A percentile compares a stretch with the other conserved stretches of the same genome.
These are phyloP conservation scores for Microascus cirrosus DNA, from an alignment of 2,329 filamentous ascomycete species.

Conservation along the genomic window DNA sequence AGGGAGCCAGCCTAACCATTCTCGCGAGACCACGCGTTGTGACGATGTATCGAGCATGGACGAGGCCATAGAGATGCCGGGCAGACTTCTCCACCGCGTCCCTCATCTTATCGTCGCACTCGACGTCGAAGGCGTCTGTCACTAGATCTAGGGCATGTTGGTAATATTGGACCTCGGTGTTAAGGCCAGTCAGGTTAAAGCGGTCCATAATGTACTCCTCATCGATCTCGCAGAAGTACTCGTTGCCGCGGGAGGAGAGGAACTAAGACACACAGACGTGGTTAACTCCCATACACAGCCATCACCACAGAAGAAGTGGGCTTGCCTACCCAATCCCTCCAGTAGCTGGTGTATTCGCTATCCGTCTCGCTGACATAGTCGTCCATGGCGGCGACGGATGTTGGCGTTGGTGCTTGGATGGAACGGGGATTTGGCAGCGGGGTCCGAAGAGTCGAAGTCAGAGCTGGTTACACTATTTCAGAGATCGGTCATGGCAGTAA, in stretches of 20 bases:
- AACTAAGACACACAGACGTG: constrained; percentile 48
- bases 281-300: background rate
- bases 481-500: background rate
- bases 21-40: constrained; percentile 89
- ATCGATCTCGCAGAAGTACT: constrained; percentile 99
- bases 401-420: background rate
- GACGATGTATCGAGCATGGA: constrained; percentile 93
- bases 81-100: constrained; percentile 98
- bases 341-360: constrained; percentile 98
- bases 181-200: constrained; percentile 94
- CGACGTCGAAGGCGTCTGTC: constrained; percentile 95
- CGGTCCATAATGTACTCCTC: constrained; percentile 97
- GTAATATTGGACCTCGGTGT: constrained; percentile 97
- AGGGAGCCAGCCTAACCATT: constrained; percentile 59
- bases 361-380: constrained; percentile 97
- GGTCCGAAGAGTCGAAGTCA: background rate
- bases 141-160: constrained; percentile 97
- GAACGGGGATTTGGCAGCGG: background rate
- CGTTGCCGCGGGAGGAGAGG: constrained; percentile 92
- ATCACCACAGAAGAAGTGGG: background rate
- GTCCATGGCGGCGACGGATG: constrained; percentile 57
- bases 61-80: constrained; percentile 86
- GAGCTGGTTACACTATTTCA: background rate
- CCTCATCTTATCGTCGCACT: constrained; percentile 96
- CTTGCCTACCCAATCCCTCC: constrained; percentile 90